phyloP scores from a whole-genome alignment of 2,329 filamentous ascomycete species.

The Aphanocladium album region DNA sequence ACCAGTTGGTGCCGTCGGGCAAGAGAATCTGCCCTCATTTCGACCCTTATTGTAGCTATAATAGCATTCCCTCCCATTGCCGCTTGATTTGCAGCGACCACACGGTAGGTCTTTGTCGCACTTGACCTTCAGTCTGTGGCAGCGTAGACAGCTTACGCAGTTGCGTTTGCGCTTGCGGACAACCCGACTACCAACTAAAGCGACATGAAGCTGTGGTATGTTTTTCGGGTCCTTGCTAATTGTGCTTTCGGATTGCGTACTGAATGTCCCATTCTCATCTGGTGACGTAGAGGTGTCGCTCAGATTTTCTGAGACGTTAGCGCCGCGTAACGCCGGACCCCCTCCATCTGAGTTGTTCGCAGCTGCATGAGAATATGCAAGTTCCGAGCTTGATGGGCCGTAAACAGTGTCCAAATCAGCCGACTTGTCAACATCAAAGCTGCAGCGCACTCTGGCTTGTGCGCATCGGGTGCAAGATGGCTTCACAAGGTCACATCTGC shows the following conservation, averaged over 20 bases:
- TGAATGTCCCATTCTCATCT: not conserved
- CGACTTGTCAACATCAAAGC: constrained; percentile 23
- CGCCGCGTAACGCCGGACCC: not conserved
- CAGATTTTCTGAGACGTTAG: not conserved
- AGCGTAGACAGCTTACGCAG: constrained; percentile 31
- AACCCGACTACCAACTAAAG: constrained; percentile 19
- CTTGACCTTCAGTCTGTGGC: constrained; percentile 34
- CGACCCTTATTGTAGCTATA: constrained; percentile 33
- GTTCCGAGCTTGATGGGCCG: constrained; percentile 10
- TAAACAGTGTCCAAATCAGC: not conserved
- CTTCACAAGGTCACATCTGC: constrained; percentile 31
- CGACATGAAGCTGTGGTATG: not conserved
- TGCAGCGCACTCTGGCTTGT: constrained; percentile 29
- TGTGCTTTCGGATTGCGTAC: too few species aligned
- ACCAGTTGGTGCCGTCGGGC: constrained; percentile 22
- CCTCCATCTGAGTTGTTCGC: not conserved
- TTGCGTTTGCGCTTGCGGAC: constrained; percentile 32
- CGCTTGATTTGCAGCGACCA: constrained; percentile 29
- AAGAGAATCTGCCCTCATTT: constrained; percentile 31
- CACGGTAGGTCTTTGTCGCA: constrained; percentile 34
- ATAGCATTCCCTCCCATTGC: constrained; percentile 31
- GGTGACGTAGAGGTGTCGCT: not conserved
- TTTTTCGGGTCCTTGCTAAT: not conserved
- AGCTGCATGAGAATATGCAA: not conserved
- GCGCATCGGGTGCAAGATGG: constrained; percentile 30